Evolutionary conservation across 768 basidiomycete species (phyloP).

Genomic region (Lyophyllum decastes): DNA sequence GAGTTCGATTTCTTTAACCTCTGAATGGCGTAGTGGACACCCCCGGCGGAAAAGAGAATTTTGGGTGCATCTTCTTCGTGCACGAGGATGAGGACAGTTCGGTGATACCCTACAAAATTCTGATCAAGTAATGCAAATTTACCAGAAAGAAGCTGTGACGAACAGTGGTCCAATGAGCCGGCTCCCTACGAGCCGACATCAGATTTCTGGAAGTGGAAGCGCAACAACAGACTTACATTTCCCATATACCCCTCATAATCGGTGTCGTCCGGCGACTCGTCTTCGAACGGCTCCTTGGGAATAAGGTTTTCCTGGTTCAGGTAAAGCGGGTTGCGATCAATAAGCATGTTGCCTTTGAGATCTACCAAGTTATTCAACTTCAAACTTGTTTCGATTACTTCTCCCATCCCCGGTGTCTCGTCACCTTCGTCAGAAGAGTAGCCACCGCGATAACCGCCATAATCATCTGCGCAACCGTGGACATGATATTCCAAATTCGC

Average conservation of each 20-base stretch:
- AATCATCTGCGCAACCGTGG: not conserved
- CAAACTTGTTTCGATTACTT: slow-evolving; percentile 21
- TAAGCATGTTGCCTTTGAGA: slow-evolving; percentile 27
- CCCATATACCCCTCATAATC: slow-evolving; percentile 44
- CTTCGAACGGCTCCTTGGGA: slow-evolving; percentile 36
- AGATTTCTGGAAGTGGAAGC: not conserved
- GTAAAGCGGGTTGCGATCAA: slow-evolving; percentile 14
- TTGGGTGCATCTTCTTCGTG: slow-evolving; percentile 5
- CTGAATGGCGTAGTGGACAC: not conserved
- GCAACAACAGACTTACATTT: slow-evolving; percentile 31
- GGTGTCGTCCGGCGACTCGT: slow-evolving; percentile 29
- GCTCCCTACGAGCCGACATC: slow-evolving; percentile 18
- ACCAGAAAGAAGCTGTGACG: slow-evolving; percentile 2
- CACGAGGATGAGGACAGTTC: slow-evolving; percentile 12
- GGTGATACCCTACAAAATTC: slow-evolving; percentile 8
- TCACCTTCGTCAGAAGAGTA: slow-evolving; percentile 20
- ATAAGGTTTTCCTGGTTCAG: slow-evolving; percentile 29
- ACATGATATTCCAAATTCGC: slow-evolving; percentile 11
- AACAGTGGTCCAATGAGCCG: slow-evolving; percentile 31
- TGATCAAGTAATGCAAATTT: not conserved
- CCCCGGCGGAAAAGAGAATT: not conserved
- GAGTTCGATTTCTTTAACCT: not conserved
- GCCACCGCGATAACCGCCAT: not conserved
- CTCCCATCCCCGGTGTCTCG: slow-evolving; percentile 20
- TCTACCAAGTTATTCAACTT: slow-evolving; percentile 29